These are phyloP conservation scores for Trichosporon ovoides DNA, from an alignment of 1,284 basidiomycete species.

Conservation along the genomic window DNA sequence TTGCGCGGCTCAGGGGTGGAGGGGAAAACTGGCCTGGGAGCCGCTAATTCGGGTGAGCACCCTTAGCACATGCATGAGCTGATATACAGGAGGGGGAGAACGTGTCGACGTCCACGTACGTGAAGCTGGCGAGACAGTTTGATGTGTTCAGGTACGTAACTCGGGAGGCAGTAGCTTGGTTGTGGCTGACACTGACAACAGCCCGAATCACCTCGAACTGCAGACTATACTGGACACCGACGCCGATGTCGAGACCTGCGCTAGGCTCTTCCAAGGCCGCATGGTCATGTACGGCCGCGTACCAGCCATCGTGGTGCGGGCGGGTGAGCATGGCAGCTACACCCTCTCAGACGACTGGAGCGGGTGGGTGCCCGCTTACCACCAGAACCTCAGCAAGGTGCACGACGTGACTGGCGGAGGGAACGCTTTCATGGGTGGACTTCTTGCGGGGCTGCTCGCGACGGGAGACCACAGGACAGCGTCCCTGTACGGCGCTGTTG, in stretches of 20 bases:
- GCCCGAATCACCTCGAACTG: slow-evolving; percentile 53
- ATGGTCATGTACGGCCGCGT: slow-evolving; percentile 25
- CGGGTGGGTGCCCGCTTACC: slow-evolving; percentile 73
- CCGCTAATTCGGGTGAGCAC: slow-evolving; percentile 54
- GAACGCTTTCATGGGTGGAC: slow-evolving; percentile 78
- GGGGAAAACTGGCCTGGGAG: slow-evolving; percentile 68
- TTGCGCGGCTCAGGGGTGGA: slow-evolving; percentile 54
- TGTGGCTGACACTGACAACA: slow-evolving; percentile 19
- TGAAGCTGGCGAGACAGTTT: slow-evolving; percentile 24
- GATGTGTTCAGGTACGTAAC: slow-evolving; percentile 30
- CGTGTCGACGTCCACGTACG: slow-evolving; percentile 5
- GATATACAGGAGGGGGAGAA: background rate
- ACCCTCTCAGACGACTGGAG: slow-evolving; percentile 45
- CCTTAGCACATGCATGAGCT: background rate
- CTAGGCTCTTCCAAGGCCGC: slow-evolving; percentile 10
- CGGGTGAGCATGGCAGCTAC: slow-evolving; percentile 71
- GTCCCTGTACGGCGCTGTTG: slow-evolving; percentile 65
- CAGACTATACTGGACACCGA: slow-evolving; percentile 46
- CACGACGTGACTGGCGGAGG: slow-evolving; percentile 86
- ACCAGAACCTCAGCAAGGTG: slow-evolving; percentile 57
- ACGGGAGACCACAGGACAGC: slow-evolving; percentile 60
- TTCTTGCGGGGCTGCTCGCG: slow-evolving; percentile 65
- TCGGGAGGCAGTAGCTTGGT: slow-evolving; percentile 3
- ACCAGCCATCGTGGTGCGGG: slow-evolving; percentile 62
- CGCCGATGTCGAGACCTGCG: slow-evolving; percentile 17